These are phyloP conservation scores for Epichloe gansuensis DNA, from an alignment of 2,329 filamentous ascomycete species.

Conservation along the genomic window DNA sequence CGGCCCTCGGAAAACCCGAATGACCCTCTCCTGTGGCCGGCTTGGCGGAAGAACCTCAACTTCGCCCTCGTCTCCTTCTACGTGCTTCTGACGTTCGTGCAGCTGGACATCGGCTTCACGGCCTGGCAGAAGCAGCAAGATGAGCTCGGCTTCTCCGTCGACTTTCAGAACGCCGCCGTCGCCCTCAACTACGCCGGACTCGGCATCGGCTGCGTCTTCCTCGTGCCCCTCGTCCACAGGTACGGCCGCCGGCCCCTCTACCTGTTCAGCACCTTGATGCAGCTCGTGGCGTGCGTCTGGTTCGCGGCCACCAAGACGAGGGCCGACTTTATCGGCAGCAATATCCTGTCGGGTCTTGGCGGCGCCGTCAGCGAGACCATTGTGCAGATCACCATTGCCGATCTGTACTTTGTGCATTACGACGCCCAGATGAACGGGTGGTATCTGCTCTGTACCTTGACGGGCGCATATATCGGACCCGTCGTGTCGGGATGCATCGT, in stretches of 20 bases:
- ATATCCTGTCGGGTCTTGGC: slow-evolving; percentile 18
- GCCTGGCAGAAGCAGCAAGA: slow-evolving; percentile 4
- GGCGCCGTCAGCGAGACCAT: slow-evolving; percentile 26
- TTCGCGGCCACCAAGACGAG: too few species aligned
- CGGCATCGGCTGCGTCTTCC: too few species aligned
- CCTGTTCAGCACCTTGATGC: too few species aligned
- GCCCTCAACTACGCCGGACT: too few species aligned
- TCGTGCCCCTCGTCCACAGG: too few species aligned
- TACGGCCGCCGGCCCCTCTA: too few species aligned
- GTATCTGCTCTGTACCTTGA: slow-evolving; percentile 16
- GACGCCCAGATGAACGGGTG: slow-evolving; percentile 16
- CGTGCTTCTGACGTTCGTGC: slow-evolving; percentile 52
- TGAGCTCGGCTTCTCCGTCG: slow-evolving; percentile 16
- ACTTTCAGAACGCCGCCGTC: slow-evolving; percentile 13
- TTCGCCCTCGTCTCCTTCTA: slow-evolving; percentile 47
- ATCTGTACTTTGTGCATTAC: slow-evolving; percentile 21
- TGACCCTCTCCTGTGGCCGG: slow-evolving; percentile 5
- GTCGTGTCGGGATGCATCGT: slow-evolving; percentile 11
- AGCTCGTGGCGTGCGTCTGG: too few species aligned
- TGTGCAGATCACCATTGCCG: slow-evolving; percentile 23
- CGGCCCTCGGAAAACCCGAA: slow-evolving; percentile 6
- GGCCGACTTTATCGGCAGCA: slow-evolving; percentile 9
- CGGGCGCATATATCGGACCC: slow-evolving; percentile 14
- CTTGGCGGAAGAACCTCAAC: slow-evolving; percentile 9
- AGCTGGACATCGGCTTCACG: slow-evolving; percentile 29